A percentile compares a stretch with the other conserved stretches of the same genome.
These are phyloP conservation scores for Acorus calamus DNA, from an alignment of 106 monocot species.

Conservation along the genomic window DNA sequence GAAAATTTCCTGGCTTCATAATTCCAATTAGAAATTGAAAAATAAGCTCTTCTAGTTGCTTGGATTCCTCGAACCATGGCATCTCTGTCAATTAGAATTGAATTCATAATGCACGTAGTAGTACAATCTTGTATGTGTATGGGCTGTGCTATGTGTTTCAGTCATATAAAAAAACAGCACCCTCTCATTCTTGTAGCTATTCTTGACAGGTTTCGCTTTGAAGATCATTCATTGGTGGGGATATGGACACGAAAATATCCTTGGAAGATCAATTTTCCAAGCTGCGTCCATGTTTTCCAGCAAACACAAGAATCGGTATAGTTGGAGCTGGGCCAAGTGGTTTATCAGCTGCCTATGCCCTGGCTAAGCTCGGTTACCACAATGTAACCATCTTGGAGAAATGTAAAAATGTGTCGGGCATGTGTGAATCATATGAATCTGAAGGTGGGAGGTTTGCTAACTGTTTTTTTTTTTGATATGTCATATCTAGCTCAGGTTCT, in stretches of 20 bases:
- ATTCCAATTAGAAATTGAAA: too few species aligned
- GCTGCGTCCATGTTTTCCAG: slow-evolving; percentile 37
- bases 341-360: slow-evolving; percentile 38
- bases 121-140: too few species aligned
- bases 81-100: too few species aligned
- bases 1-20: too few species aligned
- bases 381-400: slow-evolving; percentile 42
- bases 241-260: slow-evolving; percentile 19
- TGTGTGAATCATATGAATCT: slow-evolving; percentile 47
- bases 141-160: too few species aligned
- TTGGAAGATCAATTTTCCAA: slow-evolving; percentile 35
- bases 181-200: too few species aligned
- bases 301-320: slow-evolving; percentile 30
- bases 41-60: too few species aligned
- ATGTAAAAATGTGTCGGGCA: slow-evolving; percentile 29
- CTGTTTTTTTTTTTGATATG: not conserved
- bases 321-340: slow-evolving; percentile 50
- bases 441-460: slow-evolving; percentile 15
- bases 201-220: not conserved
- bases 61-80: too few species aligned
- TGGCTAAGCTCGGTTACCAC: slow-evolving; percentile 40
- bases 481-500: not conserved
- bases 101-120: too few species aligned
- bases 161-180: too few species aligned
- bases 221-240: not conserved